Conservation (phyloP, 345 rosid species). For the Melaleuca quinquenervia region DNA sequence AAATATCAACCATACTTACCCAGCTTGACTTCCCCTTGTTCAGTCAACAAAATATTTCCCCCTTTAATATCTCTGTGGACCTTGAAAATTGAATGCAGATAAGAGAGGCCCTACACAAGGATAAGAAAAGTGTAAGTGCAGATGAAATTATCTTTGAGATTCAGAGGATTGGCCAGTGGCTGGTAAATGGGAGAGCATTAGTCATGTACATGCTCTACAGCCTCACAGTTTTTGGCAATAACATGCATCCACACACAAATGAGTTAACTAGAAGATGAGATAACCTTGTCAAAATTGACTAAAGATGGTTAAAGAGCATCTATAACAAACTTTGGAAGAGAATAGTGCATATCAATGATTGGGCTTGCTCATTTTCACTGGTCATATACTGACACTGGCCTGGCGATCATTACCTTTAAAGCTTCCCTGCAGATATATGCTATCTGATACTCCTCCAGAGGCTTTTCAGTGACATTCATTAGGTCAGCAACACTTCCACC, state of each 20-base stretch:
- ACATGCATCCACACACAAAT: background rate
- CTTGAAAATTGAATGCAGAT: slow-evolving; percentile 93
- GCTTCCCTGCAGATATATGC: slow-evolving; percentile 95
- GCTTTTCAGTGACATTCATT: slow-evolving; percentile 82
- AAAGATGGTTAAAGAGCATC: background rate
- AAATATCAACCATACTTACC: slow-evolving; percentile 47
- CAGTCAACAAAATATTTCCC: slow-evolving; percentile 95
- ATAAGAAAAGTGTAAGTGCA: background rate
- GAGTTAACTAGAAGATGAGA: background rate
- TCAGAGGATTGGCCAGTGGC: background rate
- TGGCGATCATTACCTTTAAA: slow-evolving; percentile 46
- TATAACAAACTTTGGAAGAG: background rate
- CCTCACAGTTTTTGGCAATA: background rate
- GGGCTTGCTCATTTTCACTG: background rate
- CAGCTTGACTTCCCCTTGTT: slow-evolving; percentile 98
- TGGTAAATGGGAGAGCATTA: background rate
- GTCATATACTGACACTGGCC: background rate
- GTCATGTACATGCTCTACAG: background rate
- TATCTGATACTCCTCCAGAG: slow-evolving; percentile 93
- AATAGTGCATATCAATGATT: background rate
- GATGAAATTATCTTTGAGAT: background rate
- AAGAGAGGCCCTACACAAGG: slow-evolving; percentile 73
- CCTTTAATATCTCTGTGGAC: slow-evolving; percentile 99
- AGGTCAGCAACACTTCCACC: slow-evolving; percentile 98
- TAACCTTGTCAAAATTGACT: background rate